Evolutionary conservation across 2,329 filamentous ascomycete genomes (phyloP), one percentile per base, ranked within the genome.

Genomic region (Juglanconis sp.): DNA sequence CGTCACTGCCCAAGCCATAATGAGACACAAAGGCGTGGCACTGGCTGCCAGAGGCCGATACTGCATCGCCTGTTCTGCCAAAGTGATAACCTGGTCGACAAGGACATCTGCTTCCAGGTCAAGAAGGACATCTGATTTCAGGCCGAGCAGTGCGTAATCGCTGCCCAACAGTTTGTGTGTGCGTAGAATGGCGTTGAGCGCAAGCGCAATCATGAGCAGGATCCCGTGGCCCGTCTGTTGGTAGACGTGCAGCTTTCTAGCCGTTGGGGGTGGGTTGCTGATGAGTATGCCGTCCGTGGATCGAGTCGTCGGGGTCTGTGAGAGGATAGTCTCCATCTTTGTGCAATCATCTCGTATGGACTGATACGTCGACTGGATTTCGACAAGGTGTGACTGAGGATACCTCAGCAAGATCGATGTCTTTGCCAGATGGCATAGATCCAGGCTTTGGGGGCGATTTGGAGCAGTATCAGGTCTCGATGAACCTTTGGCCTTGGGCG

Each of bases 1-100:
- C 3, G 66, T 65, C 30, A 64, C 61, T 0, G 66, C 64, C 68
- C 68, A 71, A 0, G 66, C 71, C 1, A 68, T 58, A 8, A 69
- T 50, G 2, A 73, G 61, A 10, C 64, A 67, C 1, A 68, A 56
- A 5, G 69, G 67, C 34, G 71, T 64, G 30, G 69, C 68, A 35
- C 65, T 66, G 6, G 71, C 66, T 1, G 68, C 72, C 1, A 72
- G 49, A 5, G 72, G 71, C 7, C 68, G 53, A 49, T 69, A 67
- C 11, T 54, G 44, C 13, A 54, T 34, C 1, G 67, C 66, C 10
- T 60, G 52, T 15, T 68, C 56, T 3, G 67, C 67, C 10, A 71
- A 54, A 9, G 55, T 55, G 7, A 71, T 57, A 2, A 66, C 61
- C 36, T 73, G 68, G n/a, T 66, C 56, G 10, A 65, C 60, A 42